Percentiles rank a stretch among this genome's conserved stretches.
phyloP scores from a whole-genome alignment of 208 protist genomes.

The Crithidia mellificae region DNA sequence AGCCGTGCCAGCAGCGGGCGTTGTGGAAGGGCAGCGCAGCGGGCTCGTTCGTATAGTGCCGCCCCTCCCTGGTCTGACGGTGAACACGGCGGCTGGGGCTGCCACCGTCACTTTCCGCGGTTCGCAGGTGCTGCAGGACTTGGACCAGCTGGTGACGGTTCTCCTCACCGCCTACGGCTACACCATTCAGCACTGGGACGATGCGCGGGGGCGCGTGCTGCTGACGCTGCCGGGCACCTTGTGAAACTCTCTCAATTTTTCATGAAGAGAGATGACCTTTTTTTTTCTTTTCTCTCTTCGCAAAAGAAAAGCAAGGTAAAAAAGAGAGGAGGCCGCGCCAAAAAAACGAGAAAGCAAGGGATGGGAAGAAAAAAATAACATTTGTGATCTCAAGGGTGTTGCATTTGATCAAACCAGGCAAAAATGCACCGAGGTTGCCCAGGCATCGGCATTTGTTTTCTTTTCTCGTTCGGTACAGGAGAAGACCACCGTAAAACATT shows the following conservation, averaged over 20 bases:
- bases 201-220: slow-evolving; percentile 53
- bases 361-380: too few species aligned
- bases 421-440: too few species aligned
- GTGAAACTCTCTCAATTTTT: not conserved
- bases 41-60: slow-evolving; percentile 40
- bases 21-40: too few species aligned
- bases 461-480: too few species aligned
- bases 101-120: slow-evolving; percentile 31
- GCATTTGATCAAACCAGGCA: too few species aligned
- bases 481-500: too few species aligned
- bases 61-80: slow-evolving; percentile 41
- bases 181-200: slow-evolving; percentile 68
- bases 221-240: slow-evolving; percentile 34
- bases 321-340: too few species aligned
- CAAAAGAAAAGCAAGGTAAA: too few species aligned
- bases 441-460: too few species aligned
- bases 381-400: too few species aligned
- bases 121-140: slow-evolving; percentile 37
- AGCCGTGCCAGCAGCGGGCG: not conserved
- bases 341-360: too few species aligned
- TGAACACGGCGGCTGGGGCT: slow-evolving; percentile 28
- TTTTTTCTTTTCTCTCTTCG: too few species aligned
- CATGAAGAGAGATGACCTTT: not conserved
- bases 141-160: slow-evolving; percentile 67
- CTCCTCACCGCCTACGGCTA: slow-evolving; percentile 67